Conservation (phyloP, 306 rosid genomes). For the Calophaca sinica region DNA sequence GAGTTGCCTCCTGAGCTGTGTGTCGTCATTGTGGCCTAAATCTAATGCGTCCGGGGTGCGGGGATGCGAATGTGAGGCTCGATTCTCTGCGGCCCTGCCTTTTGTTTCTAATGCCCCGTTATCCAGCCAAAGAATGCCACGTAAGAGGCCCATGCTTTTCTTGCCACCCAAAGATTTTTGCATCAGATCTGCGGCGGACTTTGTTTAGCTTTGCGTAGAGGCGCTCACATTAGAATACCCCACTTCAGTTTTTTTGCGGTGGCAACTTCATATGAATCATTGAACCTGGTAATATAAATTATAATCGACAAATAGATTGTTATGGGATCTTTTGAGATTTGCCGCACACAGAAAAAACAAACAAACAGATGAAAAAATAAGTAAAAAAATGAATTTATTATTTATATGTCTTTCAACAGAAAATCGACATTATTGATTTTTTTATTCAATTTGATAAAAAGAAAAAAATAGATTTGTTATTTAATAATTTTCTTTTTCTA, state of each 20-base stretch:
- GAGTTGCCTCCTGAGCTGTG: background rate
- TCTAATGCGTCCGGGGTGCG: background rate
- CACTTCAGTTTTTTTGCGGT: background rate
- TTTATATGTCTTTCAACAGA: no score
- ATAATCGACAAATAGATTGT: background rate
- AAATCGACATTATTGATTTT: no score
- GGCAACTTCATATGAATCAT: background rate
- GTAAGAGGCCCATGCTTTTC: background rate
- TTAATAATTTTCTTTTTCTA: no score
- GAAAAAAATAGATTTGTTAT: no score
- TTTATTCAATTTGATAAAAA: no score
- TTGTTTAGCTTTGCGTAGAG: background rate
- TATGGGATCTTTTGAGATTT: background rate
- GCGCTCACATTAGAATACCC: background rate
- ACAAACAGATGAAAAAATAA: no score
- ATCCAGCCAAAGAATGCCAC: background rate
- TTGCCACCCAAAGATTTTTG: background rate
- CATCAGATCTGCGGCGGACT: background rate
- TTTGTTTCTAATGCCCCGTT: conserved; percentile 3
- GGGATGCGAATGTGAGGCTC: background rate
- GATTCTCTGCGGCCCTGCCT: background rate
- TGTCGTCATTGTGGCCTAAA: no score
- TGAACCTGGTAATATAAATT: background rate
- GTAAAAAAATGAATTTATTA: no score
- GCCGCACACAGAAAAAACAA: no score